phyloP scores from a whole-genome alignment of 108 stramenopile genomes.

The Cyclotella cryptica region DNA sequence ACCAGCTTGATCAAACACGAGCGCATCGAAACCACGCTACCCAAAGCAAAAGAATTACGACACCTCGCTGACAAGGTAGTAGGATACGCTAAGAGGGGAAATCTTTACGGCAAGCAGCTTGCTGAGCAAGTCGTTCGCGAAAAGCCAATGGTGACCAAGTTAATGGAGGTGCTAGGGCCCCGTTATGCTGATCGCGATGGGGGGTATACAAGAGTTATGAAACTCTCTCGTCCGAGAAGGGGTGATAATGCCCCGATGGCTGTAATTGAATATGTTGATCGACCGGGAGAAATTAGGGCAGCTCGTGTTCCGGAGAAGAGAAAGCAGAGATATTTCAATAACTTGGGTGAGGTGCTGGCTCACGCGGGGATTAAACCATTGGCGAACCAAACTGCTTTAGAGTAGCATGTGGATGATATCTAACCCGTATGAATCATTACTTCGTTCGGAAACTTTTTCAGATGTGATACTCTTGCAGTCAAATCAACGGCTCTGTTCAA shows the following conservation, averaged over 20 bases:
- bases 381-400: too few species aligned
- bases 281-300: conserved; percentile 91
- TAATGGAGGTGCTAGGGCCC: conserved; percentile 96
- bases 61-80: conserved; percentile 93
- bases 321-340: conserved; percentile 46
- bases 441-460: too few species aligned
- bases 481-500: too few species aligned
- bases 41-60: conserved; percentile 95
- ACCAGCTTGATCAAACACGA: conserved; percentile 98
- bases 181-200: conserved; percentile 92
- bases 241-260: conserved; percentile 99
- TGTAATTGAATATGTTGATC: conserved; percentile 98
- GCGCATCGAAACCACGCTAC: conserved; percentile 96
- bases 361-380: conserved; percentile 50
- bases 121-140: conserved; percentile 77
- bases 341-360: conserved; percentile 50
- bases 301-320: conserved; percentile 80
- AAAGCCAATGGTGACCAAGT: conserved; percentile 80
- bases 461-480: too few species aligned
- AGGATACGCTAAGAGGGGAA: conserved; percentile 66
- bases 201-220: conserved; percentile 97
- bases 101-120: conserved; percentile 46
- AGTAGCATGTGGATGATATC: too few species aligned
- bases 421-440: too few species aligned
- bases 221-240: conserved; percentile 76